phyloP scores from a whole-genome alignment of 164 flowering plant genomes.

The Houttuynia cordata region DNA sequence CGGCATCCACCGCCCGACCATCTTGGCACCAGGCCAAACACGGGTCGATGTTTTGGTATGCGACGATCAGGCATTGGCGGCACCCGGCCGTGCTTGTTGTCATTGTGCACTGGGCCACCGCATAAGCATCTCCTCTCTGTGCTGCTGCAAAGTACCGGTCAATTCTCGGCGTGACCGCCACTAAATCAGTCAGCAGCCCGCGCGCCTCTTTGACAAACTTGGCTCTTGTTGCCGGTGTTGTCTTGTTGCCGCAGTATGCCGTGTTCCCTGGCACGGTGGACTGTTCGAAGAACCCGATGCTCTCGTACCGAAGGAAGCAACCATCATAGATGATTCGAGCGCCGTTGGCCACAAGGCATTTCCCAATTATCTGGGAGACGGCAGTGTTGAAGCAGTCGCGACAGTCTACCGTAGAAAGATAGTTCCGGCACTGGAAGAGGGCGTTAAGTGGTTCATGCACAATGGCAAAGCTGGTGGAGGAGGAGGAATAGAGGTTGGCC shows the following conservation, averaged over 20 bases:
- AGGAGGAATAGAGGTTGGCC: conserved; percentile 2
- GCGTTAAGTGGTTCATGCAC: conserved; percentile 19
- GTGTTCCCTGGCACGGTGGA: no score
- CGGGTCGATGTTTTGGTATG: conserved; percentile 16
- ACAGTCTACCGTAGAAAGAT: conserved; percentile 33
- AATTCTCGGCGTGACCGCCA: conserved; percentile 28
- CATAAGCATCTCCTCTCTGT: conserved; percentile 27
- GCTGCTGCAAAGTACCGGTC: conserved; percentile 30
- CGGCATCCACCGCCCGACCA: conserved; percentile 44
- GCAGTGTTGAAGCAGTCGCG: conserved; percentile 25
- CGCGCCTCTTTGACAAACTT: conserved; percentile 3
- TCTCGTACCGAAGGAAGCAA: conserved; percentile 37
- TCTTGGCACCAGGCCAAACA: conserved; percentile 25
- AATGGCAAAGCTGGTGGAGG: conserved; percentile 20
- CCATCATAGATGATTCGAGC: conserved; percentile 32
- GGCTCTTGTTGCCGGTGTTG: no score
- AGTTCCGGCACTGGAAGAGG: conserved; percentile 37
- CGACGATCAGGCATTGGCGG: conserved; percentile 33
- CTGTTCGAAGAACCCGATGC: no score
- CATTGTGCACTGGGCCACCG: conserved; percentile 41
- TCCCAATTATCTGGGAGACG: conserved; percentile 14
- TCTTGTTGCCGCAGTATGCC: no score
- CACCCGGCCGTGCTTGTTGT: conserved; percentile 33
- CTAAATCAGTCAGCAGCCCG: conserved; percentile 9
- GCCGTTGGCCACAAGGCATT: conserved; percentile 29